Evolutionary conservation across 2,329 filamentous ascomycete genomes (phyloP).

Genomic region (Aureobasidium sp.): DNA sequence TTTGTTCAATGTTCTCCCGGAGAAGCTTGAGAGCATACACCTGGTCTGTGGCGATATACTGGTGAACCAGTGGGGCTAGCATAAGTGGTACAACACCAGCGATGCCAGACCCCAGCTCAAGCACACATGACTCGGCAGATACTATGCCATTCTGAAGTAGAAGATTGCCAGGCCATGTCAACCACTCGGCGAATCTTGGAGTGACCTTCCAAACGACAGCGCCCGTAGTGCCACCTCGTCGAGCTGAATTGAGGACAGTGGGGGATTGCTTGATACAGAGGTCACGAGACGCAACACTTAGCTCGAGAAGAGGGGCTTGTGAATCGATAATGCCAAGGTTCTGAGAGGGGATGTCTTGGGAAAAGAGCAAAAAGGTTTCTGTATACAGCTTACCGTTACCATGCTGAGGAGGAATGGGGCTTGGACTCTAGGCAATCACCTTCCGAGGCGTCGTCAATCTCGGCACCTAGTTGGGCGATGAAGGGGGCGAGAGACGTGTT

Average conservation of each 20-base stretch:
- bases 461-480: conserved; percentile 36
- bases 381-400: conserved; percentile 21
- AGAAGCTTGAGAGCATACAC: conserved; percentile 72
- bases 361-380: conserved; percentile 89
- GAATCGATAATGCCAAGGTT: conserved; percentile 82
- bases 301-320: conserved; percentile 51
- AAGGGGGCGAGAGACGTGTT: conserved; percentile 10
- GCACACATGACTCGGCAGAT: conserved; percentile 48
- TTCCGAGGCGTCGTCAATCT: conserved; percentile 25
- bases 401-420: conserved; percentile 8
- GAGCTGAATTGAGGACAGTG: conserved; percentile 67
- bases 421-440: conserved; percentile 15
- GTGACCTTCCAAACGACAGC: conserved; percentile 89
- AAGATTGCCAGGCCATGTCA: conserved; percentile 56
- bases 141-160: conserved; percentile 55
- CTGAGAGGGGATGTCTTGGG: conserved; percentile 63
- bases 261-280: conserved; percentile 78
- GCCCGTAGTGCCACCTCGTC: conserved; percentile 66
- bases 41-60: conserved; percentile 82
- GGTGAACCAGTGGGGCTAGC: conserved; percentile 53
- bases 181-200: conserved; percentile 73
- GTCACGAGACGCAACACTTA: conserved; percentile 63
- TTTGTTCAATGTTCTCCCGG: conserved; percentile 67
- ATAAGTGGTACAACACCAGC: conserved; percentile 70
- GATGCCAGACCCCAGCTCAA: conserved; percentile 86